These are phyloP conservation scores for Cladosporium oxysporum DNA, from an alignment of 2,329 filamentous ascomycete species.

Conservation along the genomic window DNA sequence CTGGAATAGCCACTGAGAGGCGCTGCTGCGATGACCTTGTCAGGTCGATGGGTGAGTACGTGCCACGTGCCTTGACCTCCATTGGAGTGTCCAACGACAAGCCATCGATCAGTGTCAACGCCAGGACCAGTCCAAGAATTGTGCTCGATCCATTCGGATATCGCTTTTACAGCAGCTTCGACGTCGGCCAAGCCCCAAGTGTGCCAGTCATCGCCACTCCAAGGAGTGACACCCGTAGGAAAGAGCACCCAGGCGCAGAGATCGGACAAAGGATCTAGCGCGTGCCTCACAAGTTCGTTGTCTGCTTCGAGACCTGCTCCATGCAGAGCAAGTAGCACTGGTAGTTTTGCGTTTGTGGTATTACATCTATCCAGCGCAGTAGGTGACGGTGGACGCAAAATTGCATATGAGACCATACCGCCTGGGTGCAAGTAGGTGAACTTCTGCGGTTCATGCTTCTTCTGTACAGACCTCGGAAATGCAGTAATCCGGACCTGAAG, in stretches of 20 bases:
- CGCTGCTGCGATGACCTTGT: constrained; percentile 57
- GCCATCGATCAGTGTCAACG: constrained; percentile 50
- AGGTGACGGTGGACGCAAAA: constrained; percentile 55
- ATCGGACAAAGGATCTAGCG: constrained; percentile 53
- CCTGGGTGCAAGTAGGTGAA: constrained; percentile 57
- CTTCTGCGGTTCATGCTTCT: constrained; percentile 50
- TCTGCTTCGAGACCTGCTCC: constrained; percentile 60
- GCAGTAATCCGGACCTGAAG: neutral
- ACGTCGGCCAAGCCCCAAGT: constrained; percentile 60
- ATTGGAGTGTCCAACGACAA: constrained; percentile 61
- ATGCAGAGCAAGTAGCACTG: constrained; percentile 56
- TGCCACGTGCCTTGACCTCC: constrained; percentile 63
- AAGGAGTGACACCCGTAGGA: constrained; percentile 59
- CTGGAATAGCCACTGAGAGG: constrained; percentile 61
- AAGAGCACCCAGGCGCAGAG: constrained; percentile 58
- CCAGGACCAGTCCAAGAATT: constrained; percentile 52
- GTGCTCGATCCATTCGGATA: constrained; percentile 53
- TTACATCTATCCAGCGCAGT: constrained; percentile 35
- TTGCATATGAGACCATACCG: constrained; percentile 58
- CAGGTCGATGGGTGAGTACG: constrained; percentile 56
- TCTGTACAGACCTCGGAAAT: neutral
- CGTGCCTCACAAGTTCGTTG: constrained; percentile 47
- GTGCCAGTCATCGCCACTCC: constrained; percentile 65
- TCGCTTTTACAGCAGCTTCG: constrained; percentile 53
- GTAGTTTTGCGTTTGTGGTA: constrained; percentile 38